Evolutionary conservation across 805 yeast species (phyloP).

Genomic region (Hanseniaspora thailandica): DNA sequence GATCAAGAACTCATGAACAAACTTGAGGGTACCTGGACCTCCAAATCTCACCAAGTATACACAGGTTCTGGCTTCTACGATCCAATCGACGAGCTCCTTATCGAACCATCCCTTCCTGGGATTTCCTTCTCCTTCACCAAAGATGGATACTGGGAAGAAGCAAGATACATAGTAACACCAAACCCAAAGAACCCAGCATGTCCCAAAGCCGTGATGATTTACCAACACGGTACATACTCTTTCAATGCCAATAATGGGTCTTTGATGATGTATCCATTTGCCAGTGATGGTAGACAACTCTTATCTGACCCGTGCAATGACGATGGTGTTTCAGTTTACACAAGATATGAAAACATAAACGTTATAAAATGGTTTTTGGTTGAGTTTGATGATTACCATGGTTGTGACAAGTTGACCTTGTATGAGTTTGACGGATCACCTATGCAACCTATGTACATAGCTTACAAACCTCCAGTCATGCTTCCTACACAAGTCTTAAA

Average conservation of each 20-base stretch:
- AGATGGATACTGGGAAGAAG: conserved; percentile 87
- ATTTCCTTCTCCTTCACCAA: conserved; percentile 82
- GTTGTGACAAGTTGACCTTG: conserved; percentile 63
- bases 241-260: conserved; percentile 49
- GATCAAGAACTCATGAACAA: conserved; percentile 15
- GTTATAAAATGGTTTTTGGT: conserved; percentile 47
- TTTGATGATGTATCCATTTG: conserved; percentile 57
- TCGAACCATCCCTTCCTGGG: conserved; percentile 95
- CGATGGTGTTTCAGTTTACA: conserved; percentile 46
- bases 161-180: conserved; percentile 65
- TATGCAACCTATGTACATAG: conserved; percentile 79
- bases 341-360: conserved; percentile 61
- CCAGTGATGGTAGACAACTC: conserved; percentile 85
- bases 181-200: conserved; percentile 68
- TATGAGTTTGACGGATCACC: conserved; percentile 69
- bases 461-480: conserved; percentile 92
- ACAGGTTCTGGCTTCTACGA: conserved; percentile 96
- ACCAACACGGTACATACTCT: conserved; percentile 79
- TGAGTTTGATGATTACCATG: conserved; percentile 65
- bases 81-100: conserved; percentile 86
- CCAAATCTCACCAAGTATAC: conserved; percentile 85
- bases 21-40: conserved; percentile 85
- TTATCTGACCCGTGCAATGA: conserved; percentile 78
- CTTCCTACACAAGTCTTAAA: conserved; percentile 84
- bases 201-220: conserved; percentile 69